A percentile compares a stretch with the other conserved stretches of the same genome.
phyloP scores from a whole-genome alignment of 2,329 filamentous ascomycete species.

The Beauveria rudraprayagi region DNA sequence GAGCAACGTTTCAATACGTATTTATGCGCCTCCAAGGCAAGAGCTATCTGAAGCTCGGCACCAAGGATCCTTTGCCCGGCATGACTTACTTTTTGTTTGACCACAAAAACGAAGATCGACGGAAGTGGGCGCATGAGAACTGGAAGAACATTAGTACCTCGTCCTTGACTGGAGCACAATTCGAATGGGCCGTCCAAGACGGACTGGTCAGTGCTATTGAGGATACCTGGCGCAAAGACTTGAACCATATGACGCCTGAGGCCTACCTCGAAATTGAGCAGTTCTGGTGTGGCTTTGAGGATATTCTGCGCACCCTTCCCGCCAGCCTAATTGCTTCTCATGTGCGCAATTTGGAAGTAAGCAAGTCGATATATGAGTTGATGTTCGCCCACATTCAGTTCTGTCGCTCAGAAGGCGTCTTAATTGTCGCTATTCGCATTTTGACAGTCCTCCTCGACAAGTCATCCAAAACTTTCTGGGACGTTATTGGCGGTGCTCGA shows the following conservation, averaged over 20 bases:
- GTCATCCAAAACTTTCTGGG: constrained; percentile 77
- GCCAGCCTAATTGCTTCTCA: constrained; percentile 69
- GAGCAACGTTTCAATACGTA: constrained; percentile 65
- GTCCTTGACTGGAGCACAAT: constrained; percentile 61
- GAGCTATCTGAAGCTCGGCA: constrained; percentile 67
- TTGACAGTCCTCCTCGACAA: constrained; percentile 66
- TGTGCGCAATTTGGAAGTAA: constrained; percentile 69
- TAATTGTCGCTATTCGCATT: constrained; percentile 62
- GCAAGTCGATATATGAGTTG: constrained; percentile 52
- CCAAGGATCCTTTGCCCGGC: constrained; percentile 66
- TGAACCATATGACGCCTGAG: constrained; percentile 24
- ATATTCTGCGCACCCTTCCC: constrained; percentile 67
- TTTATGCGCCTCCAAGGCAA: constrained; percentile 68
- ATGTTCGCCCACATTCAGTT: constrained; percentile 46
- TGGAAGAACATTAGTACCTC: constrained; percentile 45
- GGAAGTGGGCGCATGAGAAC: constrained; percentile 31
- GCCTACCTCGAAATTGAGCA: constrained; percentile 46
- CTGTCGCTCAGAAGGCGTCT: constrained; percentile 45
- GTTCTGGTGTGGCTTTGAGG: constrained; percentile 72
- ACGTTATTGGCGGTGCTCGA: constrained; percentile 72
- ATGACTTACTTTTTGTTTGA: constrained; percentile 77
- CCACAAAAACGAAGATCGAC: constrained; percentile 47
- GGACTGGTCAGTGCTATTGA: constrained; percentile 60
- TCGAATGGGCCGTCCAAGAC: constrained; percentile 79
- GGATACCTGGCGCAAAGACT: constrained; percentile 45